Conservation (phyloP, 2,329 filamentous ascomycete genomes). For the Chrysoporthe puriensis region DNA sequence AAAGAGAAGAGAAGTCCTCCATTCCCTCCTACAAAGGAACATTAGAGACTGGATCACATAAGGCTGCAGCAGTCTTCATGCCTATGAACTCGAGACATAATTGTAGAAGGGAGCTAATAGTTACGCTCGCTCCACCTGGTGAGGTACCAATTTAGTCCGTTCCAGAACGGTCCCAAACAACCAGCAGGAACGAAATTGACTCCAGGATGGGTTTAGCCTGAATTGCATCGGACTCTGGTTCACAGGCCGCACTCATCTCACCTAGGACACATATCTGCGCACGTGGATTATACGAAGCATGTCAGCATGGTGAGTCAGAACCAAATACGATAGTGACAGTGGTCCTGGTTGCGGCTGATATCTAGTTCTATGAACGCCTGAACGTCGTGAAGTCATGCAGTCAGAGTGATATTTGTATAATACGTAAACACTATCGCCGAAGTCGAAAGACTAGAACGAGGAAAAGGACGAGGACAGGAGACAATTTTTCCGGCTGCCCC, state of each 20-base stretch:
- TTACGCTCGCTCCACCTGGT: too few species aligned
- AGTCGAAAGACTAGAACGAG: neutral
- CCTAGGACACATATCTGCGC: too few species aligned
- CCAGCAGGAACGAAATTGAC: neutral
- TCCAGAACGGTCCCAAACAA: neutral
- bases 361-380: neutral
- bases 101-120: too few species aligned
- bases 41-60: too few species aligned
- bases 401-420: neutral
- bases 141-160: too few species aligned
- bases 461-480: neutral
- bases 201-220: neutral
- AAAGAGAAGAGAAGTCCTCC: too few species aligned
- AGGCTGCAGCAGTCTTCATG: too few species aligned
- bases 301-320: neutral
- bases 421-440: neutral
- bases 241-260: neutral
- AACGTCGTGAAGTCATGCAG: neutral
- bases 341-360: neutral
- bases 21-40: too few species aligned
- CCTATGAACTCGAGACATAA: too few species aligned
- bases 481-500: neutral
- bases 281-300: neutral
- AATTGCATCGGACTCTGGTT: neutral
- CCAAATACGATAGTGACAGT: neutral